Base-by-base conservation (phyloP, 1,284 basidiomycete species). In the Puccinia horiana region DNA sequence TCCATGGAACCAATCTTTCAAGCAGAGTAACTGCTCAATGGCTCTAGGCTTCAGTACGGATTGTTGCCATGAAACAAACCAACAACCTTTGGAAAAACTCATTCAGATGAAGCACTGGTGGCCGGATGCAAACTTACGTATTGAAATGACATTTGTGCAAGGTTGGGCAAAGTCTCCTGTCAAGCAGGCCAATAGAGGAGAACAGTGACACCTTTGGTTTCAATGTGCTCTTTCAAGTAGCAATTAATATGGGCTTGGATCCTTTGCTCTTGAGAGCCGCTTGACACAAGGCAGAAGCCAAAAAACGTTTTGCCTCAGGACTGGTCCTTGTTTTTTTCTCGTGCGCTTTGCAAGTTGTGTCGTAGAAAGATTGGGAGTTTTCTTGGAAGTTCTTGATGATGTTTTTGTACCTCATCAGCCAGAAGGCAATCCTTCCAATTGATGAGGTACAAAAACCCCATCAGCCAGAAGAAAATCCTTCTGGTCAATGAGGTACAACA, bases 81-180 rank as follows among this genome's bases (percentile, higher is more conserved):
- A 63, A 29, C 58, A 29, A 63, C 58, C 58, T 29, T 63, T 63
- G 2, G 58, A 63, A 18, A 63, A 63, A 63, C 58, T 32, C n/a
- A 4, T 29, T 63, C 58, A 5, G n/a, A 63, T 12, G 58, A 20
- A 20, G 58, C 58, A 63, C 58, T 63, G n/a, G 58, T 63, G 9
- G 58, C 58, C 18, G 58, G 58, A 63, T n/a, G n/a, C n/a, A 37
- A 26, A 11, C 5, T 11, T 11, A 63, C 5, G n/a, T 5, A 63
- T 23, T 26, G 16, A 16, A 14, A 18, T 9, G 69, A 35, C 69
- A 72, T 72, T 6, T 44, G 20, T 20, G 69, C 29, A 20, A 72
- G 40, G 29, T n/a, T 52, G 11, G 69, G 69, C 12, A 47, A 52
- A n/a, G 14, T 63, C 18, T 12, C 5, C 4, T 29, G 3, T 11